These are phyloP conservation scores for Fusarium goolgardi DNA, from an alignment of 2,329 filamentous ascomycete genomes.

Conservation along the genomic window DNA sequence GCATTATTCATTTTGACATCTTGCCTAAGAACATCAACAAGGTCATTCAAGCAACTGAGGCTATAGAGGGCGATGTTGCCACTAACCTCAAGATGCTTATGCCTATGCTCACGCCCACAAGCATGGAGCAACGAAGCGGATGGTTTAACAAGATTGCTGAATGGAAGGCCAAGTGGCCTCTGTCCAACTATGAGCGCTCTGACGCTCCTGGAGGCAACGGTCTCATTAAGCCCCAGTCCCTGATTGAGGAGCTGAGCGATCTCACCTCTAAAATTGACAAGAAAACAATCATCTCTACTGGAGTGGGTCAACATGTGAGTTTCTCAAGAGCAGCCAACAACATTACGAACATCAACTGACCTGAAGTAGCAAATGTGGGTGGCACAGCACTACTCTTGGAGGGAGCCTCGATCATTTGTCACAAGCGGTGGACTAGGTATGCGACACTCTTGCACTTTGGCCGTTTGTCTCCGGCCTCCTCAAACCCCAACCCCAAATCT, in stretches of 20 bases:
- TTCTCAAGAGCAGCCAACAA: neutral
- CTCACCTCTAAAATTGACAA: neutral
- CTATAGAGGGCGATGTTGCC: slow-evolving; percentile 91
- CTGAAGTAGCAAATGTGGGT: slow-evolving; percentile 86
- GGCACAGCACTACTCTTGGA: slow-evolving; percentile 96
- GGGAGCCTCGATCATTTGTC: slow-evolving; percentile 91
- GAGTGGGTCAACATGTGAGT: slow-evolving; percentile 85
- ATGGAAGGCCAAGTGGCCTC: slow-evolving; percentile 94
- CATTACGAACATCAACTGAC: neutral
- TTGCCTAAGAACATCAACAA: slow-evolving; percentile 99
- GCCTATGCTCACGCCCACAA: slow-evolving; percentile 73
- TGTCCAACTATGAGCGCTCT: slow-evolving; percentile 82
- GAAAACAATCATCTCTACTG: slow-evolving; percentile 67
- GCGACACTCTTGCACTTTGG: neutral
- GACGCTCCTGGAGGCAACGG: slow-evolving; percentile 67
- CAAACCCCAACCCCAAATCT: too few species aligned
- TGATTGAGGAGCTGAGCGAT: slow-evolving; percentile 82
- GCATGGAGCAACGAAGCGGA: slow-evolving; percentile 74
- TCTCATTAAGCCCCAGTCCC: slow-evolving; percentile 91
- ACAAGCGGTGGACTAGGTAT: slow-evolving; percentile 88
- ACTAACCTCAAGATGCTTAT: slow-evolving; percentile 81
- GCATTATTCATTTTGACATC: slow-evolving; percentile 97
- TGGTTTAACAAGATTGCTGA: slow-evolving; percentile 91
- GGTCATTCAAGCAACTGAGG: slow-evolving; percentile 95
- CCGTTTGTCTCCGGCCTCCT: neutral